Evolutionary conservation across 2,329 filamentous ascomycete genomes (phyloP), one percentile per base, ranked within the genome.

Genomic region (Botrytis fabae): DNA sequence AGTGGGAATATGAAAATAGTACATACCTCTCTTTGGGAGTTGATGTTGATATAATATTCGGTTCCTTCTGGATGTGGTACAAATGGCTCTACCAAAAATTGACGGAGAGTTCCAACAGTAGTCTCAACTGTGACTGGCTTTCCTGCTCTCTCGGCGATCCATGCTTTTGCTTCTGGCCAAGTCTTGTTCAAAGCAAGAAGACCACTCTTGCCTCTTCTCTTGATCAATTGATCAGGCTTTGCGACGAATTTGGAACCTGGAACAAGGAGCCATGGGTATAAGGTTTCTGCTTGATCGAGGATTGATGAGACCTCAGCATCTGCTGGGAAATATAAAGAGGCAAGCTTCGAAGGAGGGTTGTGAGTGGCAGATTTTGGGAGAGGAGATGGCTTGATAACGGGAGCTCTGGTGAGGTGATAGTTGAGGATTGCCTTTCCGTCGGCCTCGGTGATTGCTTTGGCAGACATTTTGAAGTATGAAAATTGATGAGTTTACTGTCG

Each of bases 401-500:
- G 92, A 80, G 96, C 94, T 83, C 96, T 93, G 81, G 96, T 98
- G 86, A 99, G 94, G 89, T 98, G 96, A 90, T 98, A 99, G 93
- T 98, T 98, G 90, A 99, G 90, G 88, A 99, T 98, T 90, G 96
- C 96, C 93, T 99, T 99, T 90, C 96, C 96, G 88, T 99, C 96
- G 89, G 95, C 95, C 89, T 99, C 96, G 89, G 93, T 86, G 83
- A 99, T 98, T 79, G 95, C 93, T 88, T 99, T 99, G 85, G 96
- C 93, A 83, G 93, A 94, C 94, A 97, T 97, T 81, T 81, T 89
- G 84, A 73, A 72, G 68, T 63, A 75, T 76, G 73, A 68, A 75
- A 76, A 74, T 75, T 74, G 74, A 62, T 74, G 69, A 48, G 64
- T 69, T 69, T 73, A 73, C 71, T 73, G 42, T 69, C 61, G 9